A percentile compares a stretch with the other conserved stretches of the same genome.
Conservation (phyloP, 2,329 filamentous ascomycete genomes). For the Colletotrichum higginsianum region DNA sequence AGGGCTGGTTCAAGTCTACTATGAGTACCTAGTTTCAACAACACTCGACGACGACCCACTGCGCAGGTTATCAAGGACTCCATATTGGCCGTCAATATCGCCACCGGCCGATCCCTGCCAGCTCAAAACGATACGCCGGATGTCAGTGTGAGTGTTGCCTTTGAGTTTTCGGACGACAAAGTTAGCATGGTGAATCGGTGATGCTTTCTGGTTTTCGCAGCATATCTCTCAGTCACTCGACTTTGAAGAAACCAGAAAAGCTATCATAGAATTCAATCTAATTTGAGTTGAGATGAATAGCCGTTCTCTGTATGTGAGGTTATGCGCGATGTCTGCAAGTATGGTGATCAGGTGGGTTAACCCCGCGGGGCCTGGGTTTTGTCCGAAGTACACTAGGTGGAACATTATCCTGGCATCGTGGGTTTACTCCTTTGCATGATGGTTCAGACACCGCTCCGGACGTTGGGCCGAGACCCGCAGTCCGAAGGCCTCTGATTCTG, state of each 20-base stretch:
- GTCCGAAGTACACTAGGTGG: background rate
- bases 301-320: background rate
- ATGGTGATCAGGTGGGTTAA: background rate
- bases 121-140: background rate
- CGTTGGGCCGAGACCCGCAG: background rate
- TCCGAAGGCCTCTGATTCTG: background rate
- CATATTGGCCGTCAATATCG: background rate
- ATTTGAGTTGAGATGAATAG: background rate
- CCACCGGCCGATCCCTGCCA: background rate
- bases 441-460: background rate
- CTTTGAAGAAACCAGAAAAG: background rate
- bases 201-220: too few relatives aligned
- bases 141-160: background rate
- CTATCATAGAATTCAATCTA: too few relatives aligned
- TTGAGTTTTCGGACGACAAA: background rate
- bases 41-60: constrained; percentile 2
- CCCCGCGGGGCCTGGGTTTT: background rate
- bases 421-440: background rate
- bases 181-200: too few relatives aligned
- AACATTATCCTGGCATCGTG: background rate
- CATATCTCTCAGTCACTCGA: background rate
- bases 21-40: too few relatives aligned
- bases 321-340: background rate
- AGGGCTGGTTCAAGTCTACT: background rate
- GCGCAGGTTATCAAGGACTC: background rate